A percentile compares a stretch with the other conserved stretches of the same genome.
Evolutionary conservation across 164 flowering plant genomes (phyloP).

Genomic region (Magnolia sinica): DNA sequence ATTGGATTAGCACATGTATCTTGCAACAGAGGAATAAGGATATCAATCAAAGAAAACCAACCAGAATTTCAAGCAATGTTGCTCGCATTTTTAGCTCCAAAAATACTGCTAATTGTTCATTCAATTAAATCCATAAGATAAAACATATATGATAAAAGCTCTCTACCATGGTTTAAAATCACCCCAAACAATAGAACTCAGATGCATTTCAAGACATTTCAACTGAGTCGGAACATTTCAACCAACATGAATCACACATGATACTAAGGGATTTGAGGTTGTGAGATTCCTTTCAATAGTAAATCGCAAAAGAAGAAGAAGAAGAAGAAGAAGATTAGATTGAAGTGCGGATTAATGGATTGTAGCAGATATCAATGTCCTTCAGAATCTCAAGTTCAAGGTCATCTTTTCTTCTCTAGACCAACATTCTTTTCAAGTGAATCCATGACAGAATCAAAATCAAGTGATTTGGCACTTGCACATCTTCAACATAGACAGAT

Average conservation of each 20-base stretch:
- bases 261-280: neutral
- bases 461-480: no score
- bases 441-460: neutral
- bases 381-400: neutral
- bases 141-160: no score
- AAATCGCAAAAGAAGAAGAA: neutral
- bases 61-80: neutral
- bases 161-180: no score
- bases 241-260: neutral
- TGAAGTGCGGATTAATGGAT: no score
- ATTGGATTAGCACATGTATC: conserved; percentile 10
- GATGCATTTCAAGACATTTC: neutral
- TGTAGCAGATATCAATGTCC: no score
- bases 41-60: neutral
- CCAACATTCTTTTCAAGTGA: neutral
- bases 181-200: neutral
- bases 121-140: no score
- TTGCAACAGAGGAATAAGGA: neutral
- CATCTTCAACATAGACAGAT: no score
- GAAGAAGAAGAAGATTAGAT: neutral
- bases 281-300: neutral
- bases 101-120: no score
- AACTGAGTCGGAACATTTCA: neutral
- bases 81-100: neutral
- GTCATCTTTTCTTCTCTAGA: neutral